Percentiles rank a stretch among this genome's conserved stretches.
These are phyloP conservation scores for Neurospora tetraspora DNA, from an alignment of 495 filamentous ascomycete genomes.

Conservation along the genomic window DNA sequence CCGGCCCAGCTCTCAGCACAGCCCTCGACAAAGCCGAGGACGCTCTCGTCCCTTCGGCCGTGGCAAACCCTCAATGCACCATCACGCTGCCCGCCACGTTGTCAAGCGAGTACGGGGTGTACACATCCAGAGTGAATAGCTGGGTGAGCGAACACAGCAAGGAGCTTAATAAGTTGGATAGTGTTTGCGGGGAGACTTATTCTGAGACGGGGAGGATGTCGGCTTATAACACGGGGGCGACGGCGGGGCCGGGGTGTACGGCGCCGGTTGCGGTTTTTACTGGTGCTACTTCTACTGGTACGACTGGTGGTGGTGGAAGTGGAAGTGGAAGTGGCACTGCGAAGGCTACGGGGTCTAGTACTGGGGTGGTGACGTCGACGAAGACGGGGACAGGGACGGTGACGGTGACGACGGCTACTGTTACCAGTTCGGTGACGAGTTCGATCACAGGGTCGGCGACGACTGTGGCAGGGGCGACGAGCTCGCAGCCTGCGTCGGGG, in stretches of 20 bases:
- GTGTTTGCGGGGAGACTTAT: not conserved
- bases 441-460: not conserved
- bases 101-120: not conserved
- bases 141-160: not conserved
- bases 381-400: not conserved
- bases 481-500: not conserved
- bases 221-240: not conserved
- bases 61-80: not conserved
- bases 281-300: not conserved
- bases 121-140: not conserved
- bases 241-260: not conserved
- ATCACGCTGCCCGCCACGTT: not conserved
- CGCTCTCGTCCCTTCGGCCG: not conserved
- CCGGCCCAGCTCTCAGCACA: constrained; percentile 1
- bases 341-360: not conserved
- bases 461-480: not conserved
- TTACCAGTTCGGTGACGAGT: not conserved
- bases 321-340: not conserved
- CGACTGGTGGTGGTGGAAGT: not conserved
- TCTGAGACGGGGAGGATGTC: not conserved
- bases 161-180: not conserved
- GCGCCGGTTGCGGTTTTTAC: not conserved
- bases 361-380: not conserved
- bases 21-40: not conserved
- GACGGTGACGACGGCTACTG: not conserved